A percentile compares a stretch with the other conserved stretches of the same genome.
These are phyloP conservation scores for Fraxinus sp. DNA, from an alignment of 305 asterid species.

Conservation along the genomic window DNA sequence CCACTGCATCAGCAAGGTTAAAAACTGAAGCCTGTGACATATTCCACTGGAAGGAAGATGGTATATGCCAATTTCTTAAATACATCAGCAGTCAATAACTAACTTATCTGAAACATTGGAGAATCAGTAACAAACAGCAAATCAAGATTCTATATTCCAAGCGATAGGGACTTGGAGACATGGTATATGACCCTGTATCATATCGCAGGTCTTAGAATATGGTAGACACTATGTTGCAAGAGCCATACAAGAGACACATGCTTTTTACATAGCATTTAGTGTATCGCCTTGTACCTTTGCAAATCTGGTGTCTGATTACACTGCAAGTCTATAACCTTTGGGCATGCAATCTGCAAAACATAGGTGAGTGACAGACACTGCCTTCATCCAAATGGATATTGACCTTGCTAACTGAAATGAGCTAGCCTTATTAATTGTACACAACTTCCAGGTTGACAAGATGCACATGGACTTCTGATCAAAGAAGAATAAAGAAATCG, in stretches of 20 bases:
- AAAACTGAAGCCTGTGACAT: conserved; percentile 8
- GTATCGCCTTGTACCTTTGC: conserved; percentile 17
- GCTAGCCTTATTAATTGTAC: neutral
- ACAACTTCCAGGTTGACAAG: neutral
- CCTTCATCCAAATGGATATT: conserved; percentile 23
- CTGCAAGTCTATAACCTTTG: conserved; percentile 19
- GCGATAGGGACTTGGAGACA: neutral
- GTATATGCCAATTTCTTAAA: neutral
- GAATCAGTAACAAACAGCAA: neutral
- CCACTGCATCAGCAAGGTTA: neutral
- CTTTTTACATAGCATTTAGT: conserved; percentile 6
- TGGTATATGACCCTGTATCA: neutral
- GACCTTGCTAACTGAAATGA: conserved; percentile 22
- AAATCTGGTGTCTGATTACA: conserved; percentile 15
- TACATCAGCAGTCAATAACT: neutral
- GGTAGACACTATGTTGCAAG: neutral
- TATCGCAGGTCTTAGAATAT: conserved; percentile 3
- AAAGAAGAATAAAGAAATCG: neutral
- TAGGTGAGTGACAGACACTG: neutral
- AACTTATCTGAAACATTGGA: neutral
- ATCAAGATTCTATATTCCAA: neutral
- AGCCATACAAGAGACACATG: neutral
- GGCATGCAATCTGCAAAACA: neutral
- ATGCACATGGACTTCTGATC: neutral
- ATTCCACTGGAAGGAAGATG: conserved; percentile 15